Evolutionary conservation across 176 grass and related monocot species (phyloP), one percentile per base, ranked within the genome.

Genomic region (Cymbopogon citratus): DNA sequence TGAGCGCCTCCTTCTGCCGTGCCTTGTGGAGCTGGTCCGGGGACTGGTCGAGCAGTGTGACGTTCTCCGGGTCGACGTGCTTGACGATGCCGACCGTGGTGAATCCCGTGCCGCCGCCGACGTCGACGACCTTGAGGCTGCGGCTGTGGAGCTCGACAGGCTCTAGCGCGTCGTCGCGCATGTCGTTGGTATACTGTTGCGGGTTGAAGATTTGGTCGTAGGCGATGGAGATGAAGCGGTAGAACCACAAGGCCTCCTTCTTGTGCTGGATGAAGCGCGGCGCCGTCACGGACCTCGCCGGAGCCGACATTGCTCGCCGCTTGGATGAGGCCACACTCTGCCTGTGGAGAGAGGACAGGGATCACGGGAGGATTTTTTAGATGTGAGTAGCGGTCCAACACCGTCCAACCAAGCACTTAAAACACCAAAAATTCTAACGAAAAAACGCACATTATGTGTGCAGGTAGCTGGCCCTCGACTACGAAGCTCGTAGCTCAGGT

Each of bases 221-320:
- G 1, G 92, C 91, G 64, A 99, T 92, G 69, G 97, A 99, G 60
- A 99, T 85, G 74, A 99, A 93, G 18, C 90, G 87, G 67, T 99
- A 99, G 91, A 99, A 99, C 97, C 97, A 99, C 83, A 99, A 93
- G n/a, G 97, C 97, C 86, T 99, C 93, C 89, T 99, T 90, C 81
- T 99, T 99, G 93, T 96, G 97, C 84, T 96, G 93, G 76, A 99
- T 99, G 85, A 99, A 99, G 29, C 97, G 86, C 57, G 91, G 91
- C 66, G 88, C 87, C 6, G 83, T 78, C 3, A 80, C 45, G 3
- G 97, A 89, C 36, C 94, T 38, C 18, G 62, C 7, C 12, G 46
- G 33, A 19, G 63, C 45, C 4, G 52, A n/a, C n/a, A n/a, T n/a
- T n/a, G n/a, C n/a, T n/a, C n/a, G n/a, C n/a, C n/a, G n/a, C n/a